A percentile compares a stretch with the other conserved stretches of the same genome.
Evolutionary conservation across 192 early-diverging fungal species (phyloP).

Genomic region (Rhizoclosmatium globosum): DNA sequence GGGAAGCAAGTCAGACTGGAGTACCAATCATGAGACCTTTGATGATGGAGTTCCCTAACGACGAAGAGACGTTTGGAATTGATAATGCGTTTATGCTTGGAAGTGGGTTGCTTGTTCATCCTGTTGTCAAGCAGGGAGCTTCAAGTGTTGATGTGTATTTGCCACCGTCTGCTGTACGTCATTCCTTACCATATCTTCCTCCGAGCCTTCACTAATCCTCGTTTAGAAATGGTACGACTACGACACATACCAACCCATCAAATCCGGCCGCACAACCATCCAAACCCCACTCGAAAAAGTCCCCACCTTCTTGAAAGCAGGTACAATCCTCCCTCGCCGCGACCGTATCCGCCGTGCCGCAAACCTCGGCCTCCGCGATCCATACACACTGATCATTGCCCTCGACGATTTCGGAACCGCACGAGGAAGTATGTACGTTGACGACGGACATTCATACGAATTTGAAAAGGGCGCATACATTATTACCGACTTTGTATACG

Average conservation of each 20-base stretch:
- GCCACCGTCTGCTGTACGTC: conserved; percentile 70
- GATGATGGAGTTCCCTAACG: conserved; percentile 86
- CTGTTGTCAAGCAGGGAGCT: conserved; percentile 68
- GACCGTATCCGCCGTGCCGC: conserved; percentile 88
- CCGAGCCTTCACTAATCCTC: conserved; percentile 66
- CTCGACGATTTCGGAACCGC: conserved; percentile 74
- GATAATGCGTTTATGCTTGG: conserved; percentile 95
- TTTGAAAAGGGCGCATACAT: conserved; percentile 75
- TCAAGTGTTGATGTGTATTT: conserved; percentile 74
- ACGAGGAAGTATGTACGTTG: conserved; percentile 80
- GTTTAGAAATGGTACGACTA: conserved; percentile 74
- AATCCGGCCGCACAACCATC: conserved; percentile 46
- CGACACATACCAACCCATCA: conserved; percentile 52
- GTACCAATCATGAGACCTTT: conserved; percentile 89
- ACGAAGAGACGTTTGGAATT: conserved; percentile 78
- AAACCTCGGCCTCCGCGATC: conserved; percentile 81
- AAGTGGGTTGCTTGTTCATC: conserved; percentile 75
- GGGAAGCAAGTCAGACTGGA: conserved; percentile 76
- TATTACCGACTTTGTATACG: conserved; percentile 59
- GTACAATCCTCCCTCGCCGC: conserved; percentile 85
- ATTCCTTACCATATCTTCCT: not conserved
- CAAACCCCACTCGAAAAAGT: conserved; percentile 75
- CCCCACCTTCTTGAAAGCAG: conserved; percentile 89
- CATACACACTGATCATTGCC: conserved; percentile 89
- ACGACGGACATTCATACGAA: conserved; percentile 88